Evolutionary conservation across 2,329 filamentous ascomycete genomes (phyloP).

Genomic region (Cytospora piceae): DNA sequence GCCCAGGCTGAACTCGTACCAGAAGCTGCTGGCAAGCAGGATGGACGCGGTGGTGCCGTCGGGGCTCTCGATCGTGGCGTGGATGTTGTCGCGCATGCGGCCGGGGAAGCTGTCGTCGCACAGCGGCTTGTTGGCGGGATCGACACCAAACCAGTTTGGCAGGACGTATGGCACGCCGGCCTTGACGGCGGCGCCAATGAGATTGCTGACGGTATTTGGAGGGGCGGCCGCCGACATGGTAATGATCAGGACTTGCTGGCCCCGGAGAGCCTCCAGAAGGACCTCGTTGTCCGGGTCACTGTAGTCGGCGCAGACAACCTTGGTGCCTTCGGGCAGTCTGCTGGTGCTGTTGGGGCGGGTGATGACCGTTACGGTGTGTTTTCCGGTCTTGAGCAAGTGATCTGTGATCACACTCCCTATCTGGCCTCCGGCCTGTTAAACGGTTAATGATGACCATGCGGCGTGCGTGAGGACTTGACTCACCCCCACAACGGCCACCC

Average conservation of each 20-base stretch:
- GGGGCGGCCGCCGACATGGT: slow-evolving; percentile 44
- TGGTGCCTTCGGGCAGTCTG: slow-evolving; percentile 45
- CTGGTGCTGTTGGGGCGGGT: slow-evolving; percentile 47
- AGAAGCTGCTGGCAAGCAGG: slow-evolving; percentile 48
- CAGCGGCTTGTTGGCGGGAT: slow-evolving; percentile 29
- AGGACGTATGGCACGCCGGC: slow-evolving; percentile 49
- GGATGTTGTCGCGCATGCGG: slow-evolving; percentile 15
- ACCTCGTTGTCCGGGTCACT: slow-evolving; percentile 38
- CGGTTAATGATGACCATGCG: neutral
- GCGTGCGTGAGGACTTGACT: neutral
- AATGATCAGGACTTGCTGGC: slow-evolving; percentile 44
- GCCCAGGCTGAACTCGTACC: slow-evolving; percentile 56
- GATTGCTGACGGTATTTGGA: slow-evolving; percentile 41
- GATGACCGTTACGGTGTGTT: slow-evolving; percentile 54
- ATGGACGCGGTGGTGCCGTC: slow-evolving; percentile 38
- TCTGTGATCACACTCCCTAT: slow-evolving; percentile 32
- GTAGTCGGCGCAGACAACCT: slow-evolving; percentile 51
- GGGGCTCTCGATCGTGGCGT: slow-evolving; percentile 43
- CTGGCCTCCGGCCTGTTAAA: slow-evolving; percentile 32
- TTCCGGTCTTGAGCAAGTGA: slow-evolving; percentile 46
- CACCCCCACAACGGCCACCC: slow-evolving; percentile 35
- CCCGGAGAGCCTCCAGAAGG: slow-evolving; percentile 36
- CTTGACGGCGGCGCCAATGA: slow-evolving; percentile 47
- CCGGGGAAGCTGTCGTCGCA: slow-evolving; percentile 13
- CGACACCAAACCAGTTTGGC: slow-evolving; percentile 45